Base-by-base conservation (phyloP, 106 monocot species). In the Chionographis japonica region DNA sequence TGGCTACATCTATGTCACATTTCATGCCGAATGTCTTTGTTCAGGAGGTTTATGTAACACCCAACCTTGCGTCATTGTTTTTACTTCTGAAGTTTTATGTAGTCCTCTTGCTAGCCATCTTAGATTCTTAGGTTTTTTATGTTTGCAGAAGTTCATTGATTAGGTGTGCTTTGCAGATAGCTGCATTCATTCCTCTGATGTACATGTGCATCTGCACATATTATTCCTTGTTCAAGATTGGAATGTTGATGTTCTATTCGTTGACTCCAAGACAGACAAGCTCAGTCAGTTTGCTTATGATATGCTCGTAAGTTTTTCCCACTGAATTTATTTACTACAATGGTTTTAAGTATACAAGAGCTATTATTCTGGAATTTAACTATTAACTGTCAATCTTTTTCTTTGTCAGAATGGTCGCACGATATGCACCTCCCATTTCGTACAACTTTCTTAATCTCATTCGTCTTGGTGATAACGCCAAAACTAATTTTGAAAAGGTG, bases 121-220 rank as follows among this genome's bases (percentile, higher is more conserved):
- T 67, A 39, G 12, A 16, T 40, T 38, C 20, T 3, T 67, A 39
- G 12, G 38, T 40, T 36, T 51, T 40, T 67, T 58, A 14, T 65
- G 42, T 11, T 52, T 40, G 43, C 35, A 57, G 54, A 4, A 18
- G 43, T 56, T 68, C 17, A 8, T 61, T 62, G 3, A 41, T 40
- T 60, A 18, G 67, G 35, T 72, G 15, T 19, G 19, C 56, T 80
- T 63, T 79, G 40, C 89, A 97, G 95, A 79, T 97, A 65, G 92
- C 89, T 70, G 91, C 92, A 50, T 97, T 97, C 78, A 55, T 92
- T 76, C 95, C 95, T 65, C 77, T 97, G 46, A 81, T 95, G 91
- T 97, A 97, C 72, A 97, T 97, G 95, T 97, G 92, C 50, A 75
- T 97, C 36, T 97, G 95, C 68, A 97, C 92, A 66, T 97, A 97